Evolutionary conservation across 2,329 filamentous ascomycete genomes (phyloP), one percentile per base, ranked within the genome.

Genomic region (Aaosphaeria pasadenensis): DNA sequence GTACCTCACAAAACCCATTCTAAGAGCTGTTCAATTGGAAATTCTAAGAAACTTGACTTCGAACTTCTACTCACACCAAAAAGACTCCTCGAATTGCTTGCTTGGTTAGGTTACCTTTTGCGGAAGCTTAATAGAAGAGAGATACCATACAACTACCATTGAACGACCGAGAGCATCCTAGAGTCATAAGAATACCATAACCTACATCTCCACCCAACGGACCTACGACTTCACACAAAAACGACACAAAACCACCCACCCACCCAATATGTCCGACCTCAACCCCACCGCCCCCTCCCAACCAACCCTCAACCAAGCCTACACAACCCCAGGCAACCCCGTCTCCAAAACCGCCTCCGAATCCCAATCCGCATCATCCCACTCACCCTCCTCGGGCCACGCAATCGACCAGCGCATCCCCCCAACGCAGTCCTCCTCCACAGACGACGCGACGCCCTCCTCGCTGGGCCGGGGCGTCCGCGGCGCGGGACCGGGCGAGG

Each of bases 251-350:
- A 32, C 40, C 39, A 48, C 44, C 46, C 9, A 7, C 31, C 2
- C 17, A 24, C 17, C 2, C 17, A 62, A 33, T 28, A 74, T 72
- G 66, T 69, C 70, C 31, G 68, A 58, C 45, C 66, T 74, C 53
- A 61, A 71, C 50, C 72, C 73, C 43, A 60, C 58, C 35, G 72
- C 67, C 33, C 67, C 71, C 30, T 71, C 73, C 30, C 75, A 79
- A 56, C 76, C 76, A 13, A 64, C 67, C 42, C 63, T 66, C 30
- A 46, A 69, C 50, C 64, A 74, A 56, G 74, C 71, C 45, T 78
- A 78, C 70, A 69, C 69, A 9, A 75, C 74, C 3, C 60, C 71
- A 2, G 72, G 71, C 53, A 79, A 79, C 58, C 69, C 74, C 32
- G 71, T 63, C n/a, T 56, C 65, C 28, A 71, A 74, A 48, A 66